Evolutionary conservation across 2,329 filamentous ascomycete genomes (phyloP), one percentile per base, ranked within the genome.

Genomic region (Neonectria punicea): DNA sequence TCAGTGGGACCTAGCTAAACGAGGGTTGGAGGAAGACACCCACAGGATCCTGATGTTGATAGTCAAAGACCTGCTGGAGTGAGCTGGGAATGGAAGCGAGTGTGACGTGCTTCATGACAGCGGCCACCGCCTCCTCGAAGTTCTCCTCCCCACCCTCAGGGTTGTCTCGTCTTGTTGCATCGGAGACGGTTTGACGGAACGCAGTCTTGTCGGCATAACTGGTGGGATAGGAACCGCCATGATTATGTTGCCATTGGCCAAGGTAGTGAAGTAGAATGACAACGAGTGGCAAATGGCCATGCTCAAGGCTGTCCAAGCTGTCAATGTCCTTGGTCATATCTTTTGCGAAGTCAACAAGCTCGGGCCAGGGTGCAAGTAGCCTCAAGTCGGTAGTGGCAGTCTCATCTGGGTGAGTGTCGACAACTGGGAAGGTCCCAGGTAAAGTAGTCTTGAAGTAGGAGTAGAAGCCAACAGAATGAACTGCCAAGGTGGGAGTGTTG

Each of bases 131-230:
- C 80, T 99, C 96, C 66, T 98, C 93, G 75, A 94, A 99, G 78
- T 99, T 99, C 81, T 99, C 96, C 76, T 99, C 96, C 61, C 92
- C 93, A 50, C 94, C 94, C 77, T 97, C 94, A 0, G 93, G 79
- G 63, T 89, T 97, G 71, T 91, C 83, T 55, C 83, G 92, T 71
- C 94, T 88, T 71, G 91, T 87, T 3, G 87, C 89, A 6, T 85
- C 83, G 11, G 89, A 84, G 1, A 99, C 88, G 13, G 90, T 80
- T 30, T 90, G 87, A 61, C 92, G 87, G 77, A 99, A 98, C 14
- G 90, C 90, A 8, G 85, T 90, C 83, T 99, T 99, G 68, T 98
- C 93, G 67, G 91, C 89, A 80, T 97, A 98, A 3, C 85, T 90
- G 11, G 83, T 83, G 5, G 96, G 96, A 41, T 87, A 82, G 34